Evolutionary conservation across 768 basidiomycete genomes (phyloP).

Genomic region (Leccinum longicurvipes): DNA sequence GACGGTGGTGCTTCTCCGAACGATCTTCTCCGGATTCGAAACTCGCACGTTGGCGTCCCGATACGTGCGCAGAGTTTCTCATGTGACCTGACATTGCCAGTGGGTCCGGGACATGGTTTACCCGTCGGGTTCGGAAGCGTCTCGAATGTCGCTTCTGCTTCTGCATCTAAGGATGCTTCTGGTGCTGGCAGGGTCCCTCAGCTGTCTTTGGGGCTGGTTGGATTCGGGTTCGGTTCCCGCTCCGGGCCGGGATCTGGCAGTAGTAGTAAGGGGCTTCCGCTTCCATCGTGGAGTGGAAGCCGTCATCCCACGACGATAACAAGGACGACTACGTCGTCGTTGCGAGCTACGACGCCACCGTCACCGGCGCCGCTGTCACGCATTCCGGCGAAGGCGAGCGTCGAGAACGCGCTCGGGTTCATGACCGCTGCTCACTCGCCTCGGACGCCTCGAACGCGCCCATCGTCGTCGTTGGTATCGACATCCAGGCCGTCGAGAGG

Average conservation of each 20-base stretch:
- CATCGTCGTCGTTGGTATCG: neutral
- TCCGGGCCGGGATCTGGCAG: neutral
- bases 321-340: neutral
- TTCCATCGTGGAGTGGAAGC: conserved; percentile 18
- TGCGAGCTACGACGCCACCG: neutral
- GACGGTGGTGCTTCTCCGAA: conserved; percentile 18
- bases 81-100: neutral
- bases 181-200: neutral
- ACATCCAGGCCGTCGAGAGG: neutral
- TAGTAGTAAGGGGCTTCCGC: neutral
- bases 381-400: neutral
- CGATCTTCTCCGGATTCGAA: conserved; percentile 14
- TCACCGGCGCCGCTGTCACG: neutral
- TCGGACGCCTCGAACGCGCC: neutral
- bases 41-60: neutral
- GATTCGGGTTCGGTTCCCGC: neutral
- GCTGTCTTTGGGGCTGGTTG: conserved; percentile 8
- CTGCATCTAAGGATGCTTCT: neutral
- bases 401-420: neutral
- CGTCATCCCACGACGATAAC: neutral
- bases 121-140: conserved; percentile 6
- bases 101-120: neutral
- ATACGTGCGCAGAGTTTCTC: conserved; percentile 13
- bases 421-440: neutral
- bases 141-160: neutral